Conservation (phyloP, 2,329 filamentous ascomycete genomes). For the Simplicillium sp. region DNA sequence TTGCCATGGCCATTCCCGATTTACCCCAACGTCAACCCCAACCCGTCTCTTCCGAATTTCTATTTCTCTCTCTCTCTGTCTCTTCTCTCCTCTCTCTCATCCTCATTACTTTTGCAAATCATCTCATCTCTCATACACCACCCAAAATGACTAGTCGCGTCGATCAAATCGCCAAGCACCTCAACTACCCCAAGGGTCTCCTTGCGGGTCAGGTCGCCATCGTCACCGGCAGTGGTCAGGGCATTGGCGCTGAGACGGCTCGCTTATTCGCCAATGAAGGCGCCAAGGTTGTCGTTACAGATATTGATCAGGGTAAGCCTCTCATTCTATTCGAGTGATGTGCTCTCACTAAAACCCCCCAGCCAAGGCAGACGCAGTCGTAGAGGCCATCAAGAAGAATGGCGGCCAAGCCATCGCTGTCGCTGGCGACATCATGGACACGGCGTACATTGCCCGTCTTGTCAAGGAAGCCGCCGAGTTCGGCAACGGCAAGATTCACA, state of each 20-base stretch:
- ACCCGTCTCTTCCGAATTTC: no score
- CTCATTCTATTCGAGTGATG: neutral
- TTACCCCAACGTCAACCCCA: no score
- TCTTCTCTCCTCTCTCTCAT: neutral
- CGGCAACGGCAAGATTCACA: conserved; percentile 78
- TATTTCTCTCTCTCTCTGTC: conserved; percentile 1
- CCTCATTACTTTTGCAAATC: conserved; percentile 1
- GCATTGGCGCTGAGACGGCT: conserved; percentile 79
- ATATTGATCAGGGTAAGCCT: conserved; percentile 62
- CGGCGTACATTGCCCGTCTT: conserved; percentile 60
- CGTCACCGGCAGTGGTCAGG: conserved; percentile 78
- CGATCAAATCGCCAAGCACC: conserved; percentile 64
- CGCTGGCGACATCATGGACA: conserved; percentile 66
- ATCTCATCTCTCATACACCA: conserved; percentile 3
- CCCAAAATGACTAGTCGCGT: conserved; percentile 46
- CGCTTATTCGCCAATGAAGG: conserved; percentile 80
- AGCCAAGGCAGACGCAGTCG: conserved; percentile 63
- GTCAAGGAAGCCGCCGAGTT: conserved; percentile 70
- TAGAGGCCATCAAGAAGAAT: conserved; percentile 55
- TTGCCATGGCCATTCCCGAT: no score
- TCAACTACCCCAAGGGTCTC: conserved; percentile 75
- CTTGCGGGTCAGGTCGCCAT: conserved; percentile 76
- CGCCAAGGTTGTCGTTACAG: conserved; percentile 72
- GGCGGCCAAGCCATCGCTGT: conserved; percentile 65
- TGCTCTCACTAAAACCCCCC: conserved; percentile 2